Evolutionary conservation across 2,329 filamentous ascomycete genomes (phyloP), one percentile per base, ranked within the genome.

Genomic region (Myriosclerotinia curreyana): DNA sequence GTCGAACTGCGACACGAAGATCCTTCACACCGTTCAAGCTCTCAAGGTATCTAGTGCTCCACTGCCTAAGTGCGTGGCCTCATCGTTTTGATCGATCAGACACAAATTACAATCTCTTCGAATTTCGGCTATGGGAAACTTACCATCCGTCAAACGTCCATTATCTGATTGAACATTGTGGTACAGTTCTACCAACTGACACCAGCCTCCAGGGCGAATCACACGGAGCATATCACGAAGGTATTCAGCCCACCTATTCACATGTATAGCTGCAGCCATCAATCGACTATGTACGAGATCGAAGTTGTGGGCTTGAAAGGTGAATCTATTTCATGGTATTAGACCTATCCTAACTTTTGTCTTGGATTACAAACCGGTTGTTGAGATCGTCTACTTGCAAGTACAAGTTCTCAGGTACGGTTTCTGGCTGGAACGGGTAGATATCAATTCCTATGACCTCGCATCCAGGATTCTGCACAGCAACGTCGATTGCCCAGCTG

Each of bases 131-230:
- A 17, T 38, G 1, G 17, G 14, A 25, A 28, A 69, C 81, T 75
- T 72, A 82, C 85, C 80, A 59, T 87, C 82, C 14, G 85, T 87
- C 70, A 95, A 78, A n/a, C 85, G 86, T 6, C 92, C 92, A 71
- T 91, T 96, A 70, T 94, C 86, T 0, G 91, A 96, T 75, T 96
- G 93, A 34, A 91, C 86, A 68, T 92, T 91, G 75, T 88, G 88
- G 72, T 96, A 92, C 71, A 93, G 84, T 73, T 96, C 93, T n/a
- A 91, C 84, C 82, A 96, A 87, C 73, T 96, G 92, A 65, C 90
- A 83, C 91, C 92, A 96, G 1, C 93, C 92, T 2, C 87, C 89
- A 7, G 86, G 88, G 59, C 85, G 88, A 67, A 93, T 78, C 12
- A 92, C 82, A 28, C 85, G 82, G 68, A 85, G 83, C 66, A 96